A percentile compares a stretch with the other conserved stretches of the same genome.
Conservation (phyloP, 805 yeast genomes). For the Nakazawaea wyomingensis region DNA sequence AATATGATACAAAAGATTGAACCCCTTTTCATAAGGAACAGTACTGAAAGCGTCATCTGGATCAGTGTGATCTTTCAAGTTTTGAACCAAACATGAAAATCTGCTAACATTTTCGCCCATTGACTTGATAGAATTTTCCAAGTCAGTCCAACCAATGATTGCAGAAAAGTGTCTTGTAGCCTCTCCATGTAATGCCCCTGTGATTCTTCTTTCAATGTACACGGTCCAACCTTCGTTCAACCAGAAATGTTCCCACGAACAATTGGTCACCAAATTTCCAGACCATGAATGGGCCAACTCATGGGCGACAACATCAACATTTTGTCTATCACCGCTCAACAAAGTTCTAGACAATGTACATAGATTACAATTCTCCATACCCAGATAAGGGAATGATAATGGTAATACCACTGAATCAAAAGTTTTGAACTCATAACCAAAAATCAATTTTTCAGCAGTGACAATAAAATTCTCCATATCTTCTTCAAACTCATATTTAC, state of each 20-base stretch:
- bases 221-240: slow-evolving; percentile 97
- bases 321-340: slow-evolving; percentile 77
- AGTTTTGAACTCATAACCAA: slow-evolving; percentile 78
- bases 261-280: slow-evolving; percentile 85
- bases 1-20: slow-evolving; percentile 67
- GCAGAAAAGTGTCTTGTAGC: slow-evolving; percentile 73
- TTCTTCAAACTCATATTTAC: slow-evolving; percentile 73
- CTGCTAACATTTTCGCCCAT: slow-evolving; percentile 50
- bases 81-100: slow-evolving; percentile 63
- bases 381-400: slow-evolving; percentile 78
- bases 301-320: slow-evolving; percentile 88
- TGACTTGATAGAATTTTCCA: slow-evolving; percentile 60
- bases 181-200: slow-evolving; percentile 76
- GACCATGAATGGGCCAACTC: slow-evolving; percentile 93
- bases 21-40: slow-evolving; percentile 91
- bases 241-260: slow-evolving; percentile 94
- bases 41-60: slow-evolving; percentile 88
- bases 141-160: slow-evolving; percentile 84
- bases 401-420: slow-evolving; percentile 82
- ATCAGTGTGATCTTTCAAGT: slow-evolving; percentile 63
- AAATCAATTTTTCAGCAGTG: slow-evolving; percentile 72
- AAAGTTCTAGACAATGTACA: slow-evolving; percentile 90
- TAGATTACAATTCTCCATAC: slow-evolving; percentile 92
- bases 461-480: slow-evolving; percentile 78
- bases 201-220: slow-evolving; percentile 78